Percentiles rank a stretch among this genome's conserved stretches.
These are phyloP conservation scores for Russula abietina DNA, from an alignment of 768 basidiomycete genomes.

Conservation along the genomic window DNA sequence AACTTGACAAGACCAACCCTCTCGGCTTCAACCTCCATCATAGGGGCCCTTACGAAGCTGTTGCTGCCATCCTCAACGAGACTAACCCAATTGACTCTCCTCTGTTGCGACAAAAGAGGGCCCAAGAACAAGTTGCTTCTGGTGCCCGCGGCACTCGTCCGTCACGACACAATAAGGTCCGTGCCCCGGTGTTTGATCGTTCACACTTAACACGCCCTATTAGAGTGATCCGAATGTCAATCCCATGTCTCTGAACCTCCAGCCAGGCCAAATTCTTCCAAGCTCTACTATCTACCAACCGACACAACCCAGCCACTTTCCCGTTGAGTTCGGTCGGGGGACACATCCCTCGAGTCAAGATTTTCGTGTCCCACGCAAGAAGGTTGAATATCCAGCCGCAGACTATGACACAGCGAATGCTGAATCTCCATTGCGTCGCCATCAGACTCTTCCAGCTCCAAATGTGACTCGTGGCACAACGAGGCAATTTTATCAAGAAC, in stretches of 20 bases:
- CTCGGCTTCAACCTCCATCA: conserved; percentile 61
- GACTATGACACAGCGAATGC: neutral
- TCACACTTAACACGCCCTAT: conserved; percentile 4
- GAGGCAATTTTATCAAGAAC: conserved; percentile 9
- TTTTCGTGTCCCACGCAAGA: neutral
- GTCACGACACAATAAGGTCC: conserved; percentile 4
- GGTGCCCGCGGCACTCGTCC: conserved; percentile 1
- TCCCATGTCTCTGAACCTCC: conserved; percentile 28
- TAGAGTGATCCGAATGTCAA: conserved; percentile 19
- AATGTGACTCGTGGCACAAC: neutral
- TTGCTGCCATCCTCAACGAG: conserved; percentile 28
- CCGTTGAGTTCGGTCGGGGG: conserved; percentile 10
- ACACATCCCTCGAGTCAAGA: conserved; percentile 14
- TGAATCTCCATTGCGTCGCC: conserved; percentile 8
- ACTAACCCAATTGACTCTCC: conserved; percentile 17
- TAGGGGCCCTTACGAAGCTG: conserved; percentile 68
- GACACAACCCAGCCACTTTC: conserved; percentile 12
- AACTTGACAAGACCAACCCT: conserved; percentile 71
- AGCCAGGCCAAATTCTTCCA: conserved; percentile 33
- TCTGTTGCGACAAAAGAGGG: conserved; percentile 6
- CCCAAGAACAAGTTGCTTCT: conserved; percentile 15
- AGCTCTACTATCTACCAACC: conserved; percentile 24
- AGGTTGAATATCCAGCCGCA: neutral
- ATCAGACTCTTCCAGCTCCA: conserved; percentile 15
- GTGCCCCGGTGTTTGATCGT: neutral